phyloP scores from a whole-genome alignment of 352 stramenopile species.

The Globisporangium barbulae region DNA sequence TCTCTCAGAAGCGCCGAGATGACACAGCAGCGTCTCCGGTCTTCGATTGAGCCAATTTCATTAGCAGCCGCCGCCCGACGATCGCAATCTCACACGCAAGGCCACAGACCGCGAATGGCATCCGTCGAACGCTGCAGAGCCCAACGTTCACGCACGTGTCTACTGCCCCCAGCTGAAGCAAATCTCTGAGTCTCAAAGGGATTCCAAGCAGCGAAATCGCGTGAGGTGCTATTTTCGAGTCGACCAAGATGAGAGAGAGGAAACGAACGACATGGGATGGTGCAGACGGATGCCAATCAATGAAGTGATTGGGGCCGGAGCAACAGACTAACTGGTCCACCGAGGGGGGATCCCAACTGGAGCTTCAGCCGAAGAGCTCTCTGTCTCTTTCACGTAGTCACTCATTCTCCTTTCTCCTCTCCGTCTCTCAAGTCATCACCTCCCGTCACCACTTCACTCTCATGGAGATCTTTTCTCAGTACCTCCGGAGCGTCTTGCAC shows the following conservation, averaged over 20 bases:
- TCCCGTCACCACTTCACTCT: background rate
- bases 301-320: background rate
- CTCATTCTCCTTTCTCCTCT: background rate
- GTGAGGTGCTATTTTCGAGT: background rate
- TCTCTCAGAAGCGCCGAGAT: no score
- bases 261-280: background rate
- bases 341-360: background rate
- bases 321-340: background rate
- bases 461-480: background rate
- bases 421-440: background rate
- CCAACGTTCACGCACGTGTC: background rate
- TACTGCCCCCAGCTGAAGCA: background rate
- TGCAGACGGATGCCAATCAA: background rate
- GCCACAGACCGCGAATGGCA: background rate
- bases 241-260: background rate
- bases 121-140: background rate
- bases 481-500: background rate
- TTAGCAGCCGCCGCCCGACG: background rate
- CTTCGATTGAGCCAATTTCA: background rate
- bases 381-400: background rate
- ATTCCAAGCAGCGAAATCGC: background rate
- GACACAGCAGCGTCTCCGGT: no score
- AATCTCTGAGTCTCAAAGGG: background rate
- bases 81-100: background rate
- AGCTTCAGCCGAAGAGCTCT: no score